Evolutionary conservation across 305 asterid species (phyloP).

Genomic region (Fraxinus sp.): DNA sequence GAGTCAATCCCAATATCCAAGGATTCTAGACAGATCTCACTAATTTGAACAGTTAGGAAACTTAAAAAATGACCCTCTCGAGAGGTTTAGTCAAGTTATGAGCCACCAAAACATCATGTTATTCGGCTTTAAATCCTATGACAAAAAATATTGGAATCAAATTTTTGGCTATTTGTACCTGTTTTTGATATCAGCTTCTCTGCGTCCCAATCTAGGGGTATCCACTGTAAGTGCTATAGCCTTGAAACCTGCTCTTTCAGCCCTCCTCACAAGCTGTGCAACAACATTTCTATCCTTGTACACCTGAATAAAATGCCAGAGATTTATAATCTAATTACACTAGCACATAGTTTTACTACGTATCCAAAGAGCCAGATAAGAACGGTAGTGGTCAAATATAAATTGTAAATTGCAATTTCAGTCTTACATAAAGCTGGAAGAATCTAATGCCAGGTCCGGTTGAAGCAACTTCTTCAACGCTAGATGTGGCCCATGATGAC

Average conservation of each 20-base stretch:
- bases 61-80: neutral
- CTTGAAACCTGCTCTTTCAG: conserved; percentile 94
- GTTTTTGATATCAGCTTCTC: conserved; percentile 95
- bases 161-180: conserved; percentile 37
- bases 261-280: conserved; percentile 89
- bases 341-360: neutral
- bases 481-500: conserved; percentile 95
- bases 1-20: neutral
- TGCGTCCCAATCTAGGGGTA: conserved; percentile 86
- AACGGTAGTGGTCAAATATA: neutral
- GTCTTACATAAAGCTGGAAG: conserved; percentile 92
- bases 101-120: neutral
- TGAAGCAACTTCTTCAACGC: conserved; percentile 96
- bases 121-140: neutral
- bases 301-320: conserved; percentile 44
- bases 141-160: neutral
- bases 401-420: conserved; percentile 4
- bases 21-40: neutral
- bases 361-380: neutral
- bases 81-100: neutral
- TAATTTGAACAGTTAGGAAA: neutral
- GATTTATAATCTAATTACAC: neutral
- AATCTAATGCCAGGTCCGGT: conserved; percentile 95
- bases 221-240: conserved; percentile 96
- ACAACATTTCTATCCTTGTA: conserved; percentile 89